phyloP scores from a whole-genome alignment of 768 basidiomycete species.

The Hydnomerulius pinastri region DNA sequence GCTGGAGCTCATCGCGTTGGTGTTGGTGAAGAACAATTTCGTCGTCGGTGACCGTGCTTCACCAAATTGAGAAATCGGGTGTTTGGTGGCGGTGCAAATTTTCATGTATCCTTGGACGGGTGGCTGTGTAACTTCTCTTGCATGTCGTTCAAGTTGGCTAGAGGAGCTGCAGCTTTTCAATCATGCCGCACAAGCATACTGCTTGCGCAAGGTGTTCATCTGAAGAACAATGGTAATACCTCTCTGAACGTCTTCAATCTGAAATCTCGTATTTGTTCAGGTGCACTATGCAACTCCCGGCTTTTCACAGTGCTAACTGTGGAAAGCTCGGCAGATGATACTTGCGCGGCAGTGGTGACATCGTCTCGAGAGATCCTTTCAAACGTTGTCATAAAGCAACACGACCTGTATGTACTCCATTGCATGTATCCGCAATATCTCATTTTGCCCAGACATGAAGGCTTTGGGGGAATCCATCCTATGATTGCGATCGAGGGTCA shows the following conservation, averaged over 20 bases:
- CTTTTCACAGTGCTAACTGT: constrained; percentile 70
- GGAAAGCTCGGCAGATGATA: constrained; percentile 93
- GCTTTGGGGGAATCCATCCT: constrained; percentile 73
- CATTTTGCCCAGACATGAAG: constrained; percentile 21
- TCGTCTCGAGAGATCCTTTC: constrained; percentile 70
- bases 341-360: constrained; percentile 85
- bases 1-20: constrained; percentile 9
- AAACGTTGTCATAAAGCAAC: constrained; percentile 86
- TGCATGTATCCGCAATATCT: not conserved
- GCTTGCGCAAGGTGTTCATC: not conserved
- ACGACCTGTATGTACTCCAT: constrained; percentile 49
- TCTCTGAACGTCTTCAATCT: too few relatives aligned
- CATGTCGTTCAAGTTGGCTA: not conserved
- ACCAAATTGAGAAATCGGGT: too few relatives aligned
- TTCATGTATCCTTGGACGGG: too few relatives aligned
- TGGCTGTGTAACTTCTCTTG: not conserved
- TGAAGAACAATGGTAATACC: not conserved
- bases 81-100: constrained; percentile 7
- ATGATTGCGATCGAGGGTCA: constrained; percentile 77
- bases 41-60: not conserved
- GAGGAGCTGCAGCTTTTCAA: not conserved
- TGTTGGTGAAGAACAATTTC: not conserved
- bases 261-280: not conserved
- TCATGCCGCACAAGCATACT: not conserved
- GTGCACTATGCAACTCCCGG: constrained; percentile 2